A percentile compares a stretch with the other conserved stretches of the same genome.
Evolutionary conservation across 2,329 filamentous ascomycete species (phyloP).

Genomic region (Hirsutella thompsonii): DNA sequence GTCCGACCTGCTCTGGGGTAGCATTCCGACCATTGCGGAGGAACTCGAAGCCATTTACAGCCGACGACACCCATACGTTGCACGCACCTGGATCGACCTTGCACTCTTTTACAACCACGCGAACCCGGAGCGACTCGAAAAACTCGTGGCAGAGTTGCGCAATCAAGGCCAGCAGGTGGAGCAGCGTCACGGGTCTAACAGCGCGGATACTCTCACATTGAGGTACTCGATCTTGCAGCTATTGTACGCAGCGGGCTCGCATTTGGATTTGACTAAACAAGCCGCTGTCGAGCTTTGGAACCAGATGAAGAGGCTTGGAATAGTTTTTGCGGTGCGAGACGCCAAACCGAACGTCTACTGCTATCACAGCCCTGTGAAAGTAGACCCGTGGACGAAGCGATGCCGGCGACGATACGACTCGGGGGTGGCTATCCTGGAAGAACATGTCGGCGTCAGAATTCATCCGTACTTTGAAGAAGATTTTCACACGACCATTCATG

Average conservation of each 20-base stretch:
- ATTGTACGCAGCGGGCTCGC: constrained; percentile 20
- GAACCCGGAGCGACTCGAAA: constrained; percentile 21
- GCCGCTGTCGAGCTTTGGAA: constrained; percentile 25
- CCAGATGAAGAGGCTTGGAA: constrained; percentile 19
- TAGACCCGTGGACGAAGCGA: constrained; percentile 29
- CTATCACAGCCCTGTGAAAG: constrained; percentile 29
- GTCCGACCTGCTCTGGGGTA: constrained; percentile 29
- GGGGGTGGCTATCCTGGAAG: constrained; percentile 22
- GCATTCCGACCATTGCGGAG: constrained; percentile 27
- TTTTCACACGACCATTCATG: constrained; percentile 26
- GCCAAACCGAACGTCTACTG: constrained; percentile 25
- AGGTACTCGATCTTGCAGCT: constrained; percentile 29
- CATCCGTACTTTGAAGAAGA: constrained; percentile 30
- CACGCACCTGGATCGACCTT: constrained; percentile 27
- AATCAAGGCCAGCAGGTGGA: constrained; percentile 22
- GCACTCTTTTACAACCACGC: constrained; percentile 25
- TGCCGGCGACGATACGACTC: constrained; percentile 27
- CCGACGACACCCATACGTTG: constrained; percentile 28
- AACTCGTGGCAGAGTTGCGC: constrained; percentile 23
- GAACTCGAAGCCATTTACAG: constrained; percentile 31
- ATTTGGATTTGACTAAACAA: constrained; percentile 20
- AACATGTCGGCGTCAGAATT: constrained; percentile 23
- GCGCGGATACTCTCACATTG: constrained; percentile 22
- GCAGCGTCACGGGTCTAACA: constrained; percentile 17
- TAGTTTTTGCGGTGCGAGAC: constrained; percentile 23